phyloP scores from a whole-genome alignment of 2,329 filamentous ascomycete species.

The Zymoseptoria crescenta region DNA sequence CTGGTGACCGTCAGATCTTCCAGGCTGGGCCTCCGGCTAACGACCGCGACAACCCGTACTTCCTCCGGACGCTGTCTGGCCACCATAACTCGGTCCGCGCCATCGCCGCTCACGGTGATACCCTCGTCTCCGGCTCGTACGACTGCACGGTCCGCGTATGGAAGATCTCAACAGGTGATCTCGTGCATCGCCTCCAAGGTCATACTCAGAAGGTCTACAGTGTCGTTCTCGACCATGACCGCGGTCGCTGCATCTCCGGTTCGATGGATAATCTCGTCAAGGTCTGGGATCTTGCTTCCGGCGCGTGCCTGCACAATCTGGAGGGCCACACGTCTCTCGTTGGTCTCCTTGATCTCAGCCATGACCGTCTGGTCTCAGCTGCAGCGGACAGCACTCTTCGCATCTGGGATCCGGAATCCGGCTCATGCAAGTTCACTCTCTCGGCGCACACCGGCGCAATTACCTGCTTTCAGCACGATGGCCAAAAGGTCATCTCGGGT shows the following conservation, averaged over 20 bases:
- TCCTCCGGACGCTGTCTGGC: conserved; percentile 76
- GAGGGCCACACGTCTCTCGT: conserved; percentile 91
- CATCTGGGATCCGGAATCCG: conserved; percentile 93
- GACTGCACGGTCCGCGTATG: conserved; percentile 92
- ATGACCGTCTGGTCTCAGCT: conserved; percentile 85
- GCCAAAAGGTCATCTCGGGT: conserved; percentile 90
- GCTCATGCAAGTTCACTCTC: conserved; percentile 80
- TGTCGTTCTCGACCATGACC: conserved; percentile 83
- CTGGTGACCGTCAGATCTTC: conserved; percentile 67
- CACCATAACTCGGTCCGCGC: conserved; percentile 92
- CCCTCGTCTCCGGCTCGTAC: conserved; percentile 94
- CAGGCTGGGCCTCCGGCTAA: conserved; percentile 68
- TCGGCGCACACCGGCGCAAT: conserved; percentile 95
- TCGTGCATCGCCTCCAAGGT: conserved; percentile 72
- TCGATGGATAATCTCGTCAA: conserved; percentile 98
- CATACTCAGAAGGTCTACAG: conserved; percentile 95
- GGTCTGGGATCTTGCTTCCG: conserved; percentile 90
- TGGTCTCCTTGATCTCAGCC: conserved; percentile 79
- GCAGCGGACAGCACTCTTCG: conserved; percentile 90
- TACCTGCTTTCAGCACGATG: conserved; percentile 97
- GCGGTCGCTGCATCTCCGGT: conserved; percentile 92
- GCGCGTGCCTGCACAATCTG: conserved; percentile 75
- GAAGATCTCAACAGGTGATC: conserved; percentile 93
- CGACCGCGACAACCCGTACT: conserved; percentile 82
- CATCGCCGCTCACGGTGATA: conserved; percentile 90